Conservation (phyloP, 768 basidiomycete genomes). For the Boletus huronensis region DNA sequence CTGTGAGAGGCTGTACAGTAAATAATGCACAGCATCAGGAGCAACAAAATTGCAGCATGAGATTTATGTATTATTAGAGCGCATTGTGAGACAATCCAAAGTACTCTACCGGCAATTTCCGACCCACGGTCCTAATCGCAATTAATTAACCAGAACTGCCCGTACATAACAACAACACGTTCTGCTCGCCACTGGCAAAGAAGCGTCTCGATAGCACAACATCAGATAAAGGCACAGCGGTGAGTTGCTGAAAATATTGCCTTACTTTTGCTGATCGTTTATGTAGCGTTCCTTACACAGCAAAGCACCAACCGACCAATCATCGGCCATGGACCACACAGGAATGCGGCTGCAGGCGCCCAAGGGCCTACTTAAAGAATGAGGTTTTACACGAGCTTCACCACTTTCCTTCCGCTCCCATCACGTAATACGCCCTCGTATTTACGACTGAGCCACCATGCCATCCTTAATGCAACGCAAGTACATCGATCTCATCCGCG, state of each 20-base stretch:
- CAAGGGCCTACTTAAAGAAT: not conserved
- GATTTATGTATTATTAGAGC: too few species aligned
- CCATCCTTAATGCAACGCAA: constrained; percentile 25
- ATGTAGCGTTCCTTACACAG: not conserved
- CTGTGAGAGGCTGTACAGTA: not conserved
- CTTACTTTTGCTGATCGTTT: not conserved
- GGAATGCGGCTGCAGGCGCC: not conserved
- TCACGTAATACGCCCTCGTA: not conserved
- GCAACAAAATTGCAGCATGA: too few species aligned
- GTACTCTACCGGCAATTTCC: too few species aligned
- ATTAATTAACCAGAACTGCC: too few species aligned
- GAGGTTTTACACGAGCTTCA: not conserved
- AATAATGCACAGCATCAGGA: too few species aligned
- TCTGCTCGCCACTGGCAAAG: not conserved
- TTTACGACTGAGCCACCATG: not conserved
- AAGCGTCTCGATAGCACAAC: too few species aligned
- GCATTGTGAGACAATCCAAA: too few species aligned
- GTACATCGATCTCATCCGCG: constrained; percentile 35
- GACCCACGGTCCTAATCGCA: too few species aligned
- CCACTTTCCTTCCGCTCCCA: not conserved
- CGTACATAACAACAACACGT: too few species aligned
- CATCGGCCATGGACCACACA: not conserved
- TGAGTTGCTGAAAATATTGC: not conserved
- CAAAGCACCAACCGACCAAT: not conserved
- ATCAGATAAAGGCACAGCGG: not conserved